Evolutionary conservation across 2,329 filamentous ascomycete species (phyloP), one percentile per base, ranked within the genome.

Genomic region (Ploettnerulaceae sp.): DNA sequence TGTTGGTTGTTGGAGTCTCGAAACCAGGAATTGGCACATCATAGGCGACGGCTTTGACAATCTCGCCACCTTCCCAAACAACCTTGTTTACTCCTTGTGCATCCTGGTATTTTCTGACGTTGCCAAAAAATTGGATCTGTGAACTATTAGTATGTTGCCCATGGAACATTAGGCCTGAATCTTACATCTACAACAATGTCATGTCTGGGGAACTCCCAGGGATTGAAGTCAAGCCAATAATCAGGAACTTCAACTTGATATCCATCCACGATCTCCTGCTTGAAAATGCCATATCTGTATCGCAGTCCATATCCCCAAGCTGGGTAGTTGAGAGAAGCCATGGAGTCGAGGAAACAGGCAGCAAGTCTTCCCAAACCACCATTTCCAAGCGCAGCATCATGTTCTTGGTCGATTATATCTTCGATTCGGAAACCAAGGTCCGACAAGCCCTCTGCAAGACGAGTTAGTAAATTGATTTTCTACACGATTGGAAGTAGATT

Each of bases 151-250:
- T 29, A 17, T 20, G 11, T 5, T 5, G 4, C 7, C 3, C 11
- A n/a, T n/a, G 21, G 1, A 20, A 26, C n/a, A 33, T 17, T 72
- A 76, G 38, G 14, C 46, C 24, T 21, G 21, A 18, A 7, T 64
- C 77, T 70, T 62, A 82, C 79, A 68, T 97, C 88, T 18, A 98
- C 90, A 2, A 86, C 90, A 52, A 98, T 86, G 64, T 98, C 93
- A 66, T 96, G 89, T 57, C 93, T 79, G 32, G 90, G 89, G 62
- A 97, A 98, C 66, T 98, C 93, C 93, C 93, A 98, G 0, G 93
- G 93, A 69, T 98, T 98, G 69, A 97, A 96, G 66, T 97, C 93
- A 44, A 98, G 80, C 93, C 93, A 98, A 71, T 98, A 97, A 67
- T 98, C 93, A 15, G 93, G 93, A 49, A 97, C 86, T 65, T 98